Conservation (phyloP, 148 eudicot genomes). For the Chenopodium formosanum region DNA sequence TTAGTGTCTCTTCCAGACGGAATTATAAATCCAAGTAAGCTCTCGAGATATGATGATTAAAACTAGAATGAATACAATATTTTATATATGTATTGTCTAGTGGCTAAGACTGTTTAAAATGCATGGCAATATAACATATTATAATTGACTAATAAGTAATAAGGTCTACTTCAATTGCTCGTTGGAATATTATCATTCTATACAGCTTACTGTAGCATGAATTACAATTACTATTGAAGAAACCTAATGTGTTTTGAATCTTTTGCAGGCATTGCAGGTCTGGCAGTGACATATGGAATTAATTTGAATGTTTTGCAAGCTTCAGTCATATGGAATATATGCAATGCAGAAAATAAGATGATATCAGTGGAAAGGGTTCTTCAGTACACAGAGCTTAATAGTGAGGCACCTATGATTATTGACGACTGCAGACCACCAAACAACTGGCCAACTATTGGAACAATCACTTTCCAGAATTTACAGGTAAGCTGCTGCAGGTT, state of each 20-base stretch:
- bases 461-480: conserved; percentile 68
- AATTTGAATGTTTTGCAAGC: conserved; percentile 91
- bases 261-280: conserved; percentile 89
- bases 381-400: conserved; percentile 81
- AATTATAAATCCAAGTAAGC: conserved; percentile 85
- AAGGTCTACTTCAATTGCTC: not conserved
- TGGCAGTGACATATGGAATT: conserved; percentile 95
- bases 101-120: not conserved
- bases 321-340: conserved; percentile 93
- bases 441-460: conserved; percentile 84
- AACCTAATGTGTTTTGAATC: not conserved
- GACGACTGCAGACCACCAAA: conserved; percentile 64
- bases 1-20: conserved; percentile 98
- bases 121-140: not conserved
- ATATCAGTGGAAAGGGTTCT: conserved; percentile 94
- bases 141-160: not conserved
- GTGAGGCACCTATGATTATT: conserved; percentile 77
- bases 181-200: not conserved
- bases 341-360: conserved; percentile 98
- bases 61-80: not conserved
- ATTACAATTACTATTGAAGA: not conserved
- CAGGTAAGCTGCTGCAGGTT: conserved; percentile 45
- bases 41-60: not conserved
- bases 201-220: not conserved
- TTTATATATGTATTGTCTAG: not conserved